phyloP scores from a whole-genome alignment of 2,329 filamentous ascomycete species.

The Acrocalymma vagum region DNA sequence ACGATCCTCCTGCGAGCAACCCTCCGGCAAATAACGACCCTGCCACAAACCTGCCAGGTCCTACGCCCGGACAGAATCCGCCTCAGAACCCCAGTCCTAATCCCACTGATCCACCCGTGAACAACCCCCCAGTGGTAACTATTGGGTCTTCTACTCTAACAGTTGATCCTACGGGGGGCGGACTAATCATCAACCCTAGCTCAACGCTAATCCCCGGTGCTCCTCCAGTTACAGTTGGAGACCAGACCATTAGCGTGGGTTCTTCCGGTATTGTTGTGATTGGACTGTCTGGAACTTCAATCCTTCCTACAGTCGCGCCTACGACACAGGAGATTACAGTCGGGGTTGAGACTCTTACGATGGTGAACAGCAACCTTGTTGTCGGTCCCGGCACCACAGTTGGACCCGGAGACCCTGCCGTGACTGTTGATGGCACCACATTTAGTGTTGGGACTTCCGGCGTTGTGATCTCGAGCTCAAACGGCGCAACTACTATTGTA shows the following conservation, averaged over 20 bases:
- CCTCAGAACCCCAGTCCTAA: conserved; percentile 8
- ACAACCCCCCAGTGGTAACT: conserved; percentile 2
- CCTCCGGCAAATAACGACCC: no score
- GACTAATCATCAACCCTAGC: conserved; percentile 3
- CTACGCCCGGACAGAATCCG: no score
- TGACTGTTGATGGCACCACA: conserved; percentile 15
- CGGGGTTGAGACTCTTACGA: no score
- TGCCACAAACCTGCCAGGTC: no score
- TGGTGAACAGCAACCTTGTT: conserved; percentile 10
- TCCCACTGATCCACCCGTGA: not conserved
- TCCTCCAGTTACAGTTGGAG: not conserved
- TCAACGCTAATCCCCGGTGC: conserved; percentile 2
- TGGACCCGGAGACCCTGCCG: conserved; percentile 13
- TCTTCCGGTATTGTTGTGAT: not conserved
- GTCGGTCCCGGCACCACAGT: conserved; percentile 17
- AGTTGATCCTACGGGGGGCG: conserved; percentile 3
- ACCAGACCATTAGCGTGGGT: conserved; percentile 1
- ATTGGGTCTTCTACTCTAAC: conserved; percentile 7
- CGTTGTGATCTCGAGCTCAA: conserved; percentile 7
- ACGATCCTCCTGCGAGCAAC: no score
- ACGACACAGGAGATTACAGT: no score
- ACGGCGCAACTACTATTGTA: conserved; percentile 9
- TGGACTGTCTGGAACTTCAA: conserved; percentile 1
- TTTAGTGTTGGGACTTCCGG: conserved; percentile 13
- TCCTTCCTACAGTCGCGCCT: no score